These are phyloP conservation scores for Phaseolus lunatus DNA, from an alignment of 306 rosid genomes.

Conservation along the genomic window DNA sequence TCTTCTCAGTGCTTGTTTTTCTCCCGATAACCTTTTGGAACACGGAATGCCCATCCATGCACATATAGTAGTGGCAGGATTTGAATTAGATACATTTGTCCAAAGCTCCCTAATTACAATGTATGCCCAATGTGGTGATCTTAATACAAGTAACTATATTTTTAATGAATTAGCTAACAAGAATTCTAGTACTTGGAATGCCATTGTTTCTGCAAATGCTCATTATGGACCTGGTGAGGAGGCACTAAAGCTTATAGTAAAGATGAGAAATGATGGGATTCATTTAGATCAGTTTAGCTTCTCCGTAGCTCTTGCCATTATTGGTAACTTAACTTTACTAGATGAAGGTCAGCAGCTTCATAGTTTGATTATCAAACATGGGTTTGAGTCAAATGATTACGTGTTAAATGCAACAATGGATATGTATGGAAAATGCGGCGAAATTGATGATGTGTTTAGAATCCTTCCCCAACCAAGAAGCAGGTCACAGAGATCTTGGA, in stretches of 20 bases:
- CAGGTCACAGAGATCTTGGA: slow-evolving; percentile 84
- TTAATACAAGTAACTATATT: slow-evolving; percentile 64
- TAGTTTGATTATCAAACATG: slow-evolving; percentile 71
- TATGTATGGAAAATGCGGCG: slow-evolving; percentile 97
- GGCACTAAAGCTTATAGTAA: slow-evolving; percentile 68
- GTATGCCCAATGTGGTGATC: slow-evolving; percentile 86
- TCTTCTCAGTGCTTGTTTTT: slow-evolving; percentile 68
- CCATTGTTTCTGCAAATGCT: slow-evolving; percentile 83
- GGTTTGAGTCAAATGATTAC: slow-evolving; percentile 72
- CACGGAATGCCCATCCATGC: slow-evolving; percentile 82
- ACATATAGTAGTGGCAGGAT: slow-evolving; percentile 63
- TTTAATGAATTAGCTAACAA: slow-evolving; percentile 61
- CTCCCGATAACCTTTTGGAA: slow-evolving; percentile 56
- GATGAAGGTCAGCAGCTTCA: slow-evolving; percentile 95
- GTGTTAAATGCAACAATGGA: slow-evolving; percentile 84
- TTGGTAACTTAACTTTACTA: slow-evolving; percentile 80
- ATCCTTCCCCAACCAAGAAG: slow-evolving; percentile 61
- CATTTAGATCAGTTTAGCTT: slow-evolving; percentile 83
- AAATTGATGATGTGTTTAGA: slow-evolving; percentile 72
- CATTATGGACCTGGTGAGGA: slow-evolving; percentile 78
- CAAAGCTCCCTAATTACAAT: slow-evolving; percentile 86
- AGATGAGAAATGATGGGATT: slow-evolving; percentile 67
- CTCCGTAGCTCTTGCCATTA: slow-evolving; percentile 70
- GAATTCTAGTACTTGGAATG: slow-evolving; percentile 82
- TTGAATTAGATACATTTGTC: slow-evolving; percentile 72